Percentiles rank a stretch among this genome's conserved stretches.
These are phyloP conservation scores for Massariosphaeria phaeospora DNA, from an alignment of 495 filamentous ascomycete species.

Conservation along the genomic window DNA sequence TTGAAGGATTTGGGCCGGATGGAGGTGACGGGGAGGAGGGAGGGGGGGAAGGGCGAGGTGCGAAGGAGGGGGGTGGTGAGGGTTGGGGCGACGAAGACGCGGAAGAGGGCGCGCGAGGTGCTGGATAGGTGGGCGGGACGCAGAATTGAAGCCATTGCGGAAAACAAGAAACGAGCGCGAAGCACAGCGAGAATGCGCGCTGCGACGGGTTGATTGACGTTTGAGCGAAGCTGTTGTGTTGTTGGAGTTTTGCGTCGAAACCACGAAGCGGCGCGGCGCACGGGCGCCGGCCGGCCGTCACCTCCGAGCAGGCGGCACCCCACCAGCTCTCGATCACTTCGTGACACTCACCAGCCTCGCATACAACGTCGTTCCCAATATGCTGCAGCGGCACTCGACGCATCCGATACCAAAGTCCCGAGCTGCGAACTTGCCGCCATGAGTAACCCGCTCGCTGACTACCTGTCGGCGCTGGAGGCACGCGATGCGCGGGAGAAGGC, in stretches of 20 bases:
- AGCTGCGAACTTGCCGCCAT: slow-evolving; percentile 30
- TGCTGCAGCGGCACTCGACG: too few species aligned
- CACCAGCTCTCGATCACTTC: background rate
- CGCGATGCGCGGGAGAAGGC: slow-evolving; percentile 39
- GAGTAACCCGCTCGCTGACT: slow-evolving; percentile 40
- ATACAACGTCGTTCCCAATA: too few species aligned
- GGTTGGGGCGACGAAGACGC: slow-evolving; percentile 35
- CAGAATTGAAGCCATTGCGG: slow-evolving; percentile 8
- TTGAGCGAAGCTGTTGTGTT: background rate
- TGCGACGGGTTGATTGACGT: background rate
- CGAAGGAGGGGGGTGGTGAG: slow-evolving; percentile 2
- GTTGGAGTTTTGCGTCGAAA: background rate
- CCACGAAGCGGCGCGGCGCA: too few species aligned
- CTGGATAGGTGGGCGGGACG: slow-evolving; percentile 12
- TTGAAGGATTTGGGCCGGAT: slow-evolving; percentile 14
- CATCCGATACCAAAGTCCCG: too few species aligned
- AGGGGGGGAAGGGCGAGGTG: background rate
- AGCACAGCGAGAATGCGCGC: background rate
- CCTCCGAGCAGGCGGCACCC: background rate
- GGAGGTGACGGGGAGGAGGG: slow-evolving; percentile 7
- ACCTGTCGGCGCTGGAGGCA: slow-evolving; percentile 36
- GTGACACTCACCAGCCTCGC: slow-evolving; percentile 1
- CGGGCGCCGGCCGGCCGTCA: background rate
- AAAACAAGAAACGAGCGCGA: background rate
- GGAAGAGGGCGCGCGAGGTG: slow-evolving; percentile 35